phyloP scores from a whole-genome alignment of 495 filamentous ascomycete species.

The Penicillium angulare region DNA sequence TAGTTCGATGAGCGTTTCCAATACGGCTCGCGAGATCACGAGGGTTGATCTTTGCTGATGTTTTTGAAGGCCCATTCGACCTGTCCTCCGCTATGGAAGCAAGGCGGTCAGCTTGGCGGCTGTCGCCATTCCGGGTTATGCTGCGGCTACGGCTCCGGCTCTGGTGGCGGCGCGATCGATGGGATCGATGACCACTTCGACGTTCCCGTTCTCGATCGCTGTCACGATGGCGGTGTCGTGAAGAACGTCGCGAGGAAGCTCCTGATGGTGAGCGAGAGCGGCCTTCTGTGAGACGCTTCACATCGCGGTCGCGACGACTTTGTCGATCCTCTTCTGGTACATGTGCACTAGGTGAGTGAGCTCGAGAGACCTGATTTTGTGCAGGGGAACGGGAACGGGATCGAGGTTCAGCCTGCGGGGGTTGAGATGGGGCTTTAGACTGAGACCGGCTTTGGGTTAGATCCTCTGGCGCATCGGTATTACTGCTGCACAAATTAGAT shows the following conservation, averaged over 20 bases:
- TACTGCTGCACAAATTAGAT: conserved; percentile 14
- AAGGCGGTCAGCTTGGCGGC: conserved; percentile 23
- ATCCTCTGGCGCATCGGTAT: conserved; percentile 22
- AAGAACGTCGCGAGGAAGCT: conserved; percentile 49
- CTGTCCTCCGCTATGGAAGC: conserved; percentile 15
- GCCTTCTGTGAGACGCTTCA: conserved; percentile 14
- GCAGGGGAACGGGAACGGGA: conserved; percentile 48
- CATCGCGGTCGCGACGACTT: conserved; percentile 39
- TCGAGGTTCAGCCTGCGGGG: conserved; percentile 28
- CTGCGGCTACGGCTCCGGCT: conserved; percentile 42
- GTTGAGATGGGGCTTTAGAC: conserved; percentile 36
- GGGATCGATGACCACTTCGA: conserved; percentile 39
- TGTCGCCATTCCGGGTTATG: conserved; percentile 28
- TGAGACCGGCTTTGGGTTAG: conserved; percentile 25
- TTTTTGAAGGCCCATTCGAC: conserved; percentile 17
- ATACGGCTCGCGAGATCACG: conserved; percentile 23
- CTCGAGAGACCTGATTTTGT: conserved; percentile 53
- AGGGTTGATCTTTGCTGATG: conserved; percentile 7
- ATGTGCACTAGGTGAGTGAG: conserved; percentile 52
- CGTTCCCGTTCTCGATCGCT: conserved; percentile 36
- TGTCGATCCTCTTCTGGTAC: conserved; percentile 50
- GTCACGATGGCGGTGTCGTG: conserved; percentile 50
- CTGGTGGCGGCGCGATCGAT: conserved; percentile 49
- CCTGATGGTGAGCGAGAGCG: conserved; percentile 53
- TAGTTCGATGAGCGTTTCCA: conserved; percentile 31